Evolutionary conservation across 306 rosid genomes (phyloP).

Genomic region (Acacia crassicarpa): DNA sequence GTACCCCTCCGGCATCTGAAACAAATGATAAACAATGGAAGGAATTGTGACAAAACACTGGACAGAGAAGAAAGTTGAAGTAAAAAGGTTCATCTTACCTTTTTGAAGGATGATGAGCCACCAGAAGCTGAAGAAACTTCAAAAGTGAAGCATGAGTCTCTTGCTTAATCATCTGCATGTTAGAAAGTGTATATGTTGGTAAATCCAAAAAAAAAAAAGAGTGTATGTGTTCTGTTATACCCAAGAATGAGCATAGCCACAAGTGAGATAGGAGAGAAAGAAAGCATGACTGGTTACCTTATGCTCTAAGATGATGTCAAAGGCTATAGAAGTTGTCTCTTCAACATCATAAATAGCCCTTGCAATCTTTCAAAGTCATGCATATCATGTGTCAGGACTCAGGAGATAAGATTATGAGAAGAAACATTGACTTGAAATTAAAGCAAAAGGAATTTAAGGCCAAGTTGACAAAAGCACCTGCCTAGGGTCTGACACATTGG

Average conservation of each 20-base stretch:
- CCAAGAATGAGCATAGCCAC: slow-evolving; percentile 14
- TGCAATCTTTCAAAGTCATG: slow-evolving; percentile 60
- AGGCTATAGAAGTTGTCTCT: slow-evolving; percentile 89
- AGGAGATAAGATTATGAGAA: slow-evolving; percentile 29
- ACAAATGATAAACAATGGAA: slow-evolving; percentile 34
- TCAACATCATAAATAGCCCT: slow-evolving; percentile 93
- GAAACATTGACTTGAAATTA: neutral
- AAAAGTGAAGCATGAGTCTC: slow-evolving; percentile 77
- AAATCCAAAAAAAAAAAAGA: too few relatives aligned
- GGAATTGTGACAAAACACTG: neutral
- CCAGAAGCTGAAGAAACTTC: slow-evolving; percentile 85
- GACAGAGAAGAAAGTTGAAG: slow-evolving; percentile 31
- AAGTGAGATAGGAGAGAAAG: slow-evolving; percentile 21
- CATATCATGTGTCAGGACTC: slow-evolving; percentile 41
- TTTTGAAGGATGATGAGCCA: slow-evolving; percentile 90
- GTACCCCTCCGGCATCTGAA: slow-evolving; percentile 93
- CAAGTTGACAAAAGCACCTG: slow-evolving; percentile 59
- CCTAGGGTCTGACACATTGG: slow-evolving; percentile 76
- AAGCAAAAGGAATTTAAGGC: slow-evolving; percentile 28
- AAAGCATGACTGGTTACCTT: slow-evolving; percentile 50
- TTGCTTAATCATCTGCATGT: slow-evolving; percentile 76
- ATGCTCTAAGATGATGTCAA: slow-evolving; percentile 74
- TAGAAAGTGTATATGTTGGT: slow-evolving; percentile 23
- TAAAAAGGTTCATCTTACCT: slow-evolving; percentile 46
- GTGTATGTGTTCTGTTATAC: slow-evolving; percentile 29